Percentiles rank a stretch among this genome's conserved stretches.
Conservation (phyloP, 345 rosid genomes). For the Punica granatum region DNA sequence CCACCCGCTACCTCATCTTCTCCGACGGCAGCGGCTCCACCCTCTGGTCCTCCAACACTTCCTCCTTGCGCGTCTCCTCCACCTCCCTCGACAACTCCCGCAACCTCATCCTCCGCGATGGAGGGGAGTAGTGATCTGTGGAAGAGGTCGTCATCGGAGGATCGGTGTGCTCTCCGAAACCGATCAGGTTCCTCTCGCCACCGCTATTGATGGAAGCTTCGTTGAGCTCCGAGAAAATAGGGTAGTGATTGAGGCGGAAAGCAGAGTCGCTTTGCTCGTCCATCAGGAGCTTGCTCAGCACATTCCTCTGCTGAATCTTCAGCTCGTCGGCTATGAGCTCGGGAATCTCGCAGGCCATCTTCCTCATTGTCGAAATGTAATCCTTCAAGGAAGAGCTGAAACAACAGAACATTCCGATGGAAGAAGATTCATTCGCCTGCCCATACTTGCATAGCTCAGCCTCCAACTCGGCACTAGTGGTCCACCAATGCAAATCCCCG, state of each 20-base stretch:
- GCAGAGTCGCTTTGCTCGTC: constrained; percentile 59
- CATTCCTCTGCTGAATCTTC: constrained; percentile 43
- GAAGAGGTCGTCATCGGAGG: too few relatives aligned
- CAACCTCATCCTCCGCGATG: constrained; percentile 28
- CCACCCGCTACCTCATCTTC: constrained; percentile 49
- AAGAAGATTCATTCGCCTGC: constrained; percentile 46
- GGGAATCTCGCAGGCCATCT: constrained; percentile 58
- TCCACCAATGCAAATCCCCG: constrained; percentile 30
- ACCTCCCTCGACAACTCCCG: constrained; percentile 48
- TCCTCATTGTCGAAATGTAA: constrained; percentile 50
- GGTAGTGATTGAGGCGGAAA: constrained; percentile 78
- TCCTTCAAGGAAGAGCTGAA: constrained; percentile 50
- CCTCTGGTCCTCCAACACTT: constrained; percentile 46
- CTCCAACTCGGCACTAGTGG: constrained; percentile 63
- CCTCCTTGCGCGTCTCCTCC: constrained; percentile 32
- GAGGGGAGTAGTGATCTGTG: too few relatives aligned
- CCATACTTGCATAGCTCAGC: constrained; percentile 54
- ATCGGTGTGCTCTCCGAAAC: constrained; percentile 92
- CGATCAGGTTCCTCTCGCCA: constrained; percentile 27
- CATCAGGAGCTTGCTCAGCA: constrained; percentile 60
- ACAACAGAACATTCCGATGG: neutral
- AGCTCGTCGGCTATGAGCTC: constrained; percentile 73
- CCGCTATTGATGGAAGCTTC: constrained; percentile 4
- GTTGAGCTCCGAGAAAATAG: constrained; percentile 34
- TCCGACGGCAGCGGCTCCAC: constrained; percentile 43